Conservation (phyloP, 805 yeast genomes). For the Pichia scutulata region DNA sequence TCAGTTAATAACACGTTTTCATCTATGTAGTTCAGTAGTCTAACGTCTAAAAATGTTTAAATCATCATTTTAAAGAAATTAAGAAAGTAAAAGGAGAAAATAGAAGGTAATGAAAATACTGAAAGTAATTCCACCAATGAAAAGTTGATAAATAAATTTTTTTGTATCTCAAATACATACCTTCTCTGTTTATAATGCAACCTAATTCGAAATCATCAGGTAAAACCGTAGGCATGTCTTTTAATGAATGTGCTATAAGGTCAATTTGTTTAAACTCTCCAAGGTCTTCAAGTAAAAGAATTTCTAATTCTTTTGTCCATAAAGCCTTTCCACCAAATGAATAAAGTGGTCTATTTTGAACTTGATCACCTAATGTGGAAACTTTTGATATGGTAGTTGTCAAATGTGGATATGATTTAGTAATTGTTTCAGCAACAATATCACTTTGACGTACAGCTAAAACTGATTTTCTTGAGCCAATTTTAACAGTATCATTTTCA, state of each 20-base stretch:
- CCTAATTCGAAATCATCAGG: constrained; percentile 90
- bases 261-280: constrained; percentile 67
- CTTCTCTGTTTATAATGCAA: constrained; percentile 72
- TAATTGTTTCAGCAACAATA: constrained; percentile 56
- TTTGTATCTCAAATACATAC: constrained; percentile 22
- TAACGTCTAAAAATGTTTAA: constrained; percentile 30
- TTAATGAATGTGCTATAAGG: constrained; percentile 86
- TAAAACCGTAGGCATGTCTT: constrained; percentile 82
- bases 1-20: constrained; percentile 20
- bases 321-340: constrained; percentile 93
- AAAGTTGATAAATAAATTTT: background rate
- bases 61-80: constrained; percentile 19
- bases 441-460: constrained; percentile 85
- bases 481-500: constrained; percentile 25
- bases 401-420: constrained; percentile 49
- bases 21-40: constrained; percentile 31
- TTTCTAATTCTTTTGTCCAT: constrained; percentile 95
- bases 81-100: background rate
- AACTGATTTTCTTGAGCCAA: constrained; percentile 86
- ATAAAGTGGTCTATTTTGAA: constrained; percentile 77
- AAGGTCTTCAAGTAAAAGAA: constrained; percentile 54
- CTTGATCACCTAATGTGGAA: constrained; percentile 85
- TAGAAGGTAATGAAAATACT: constrained; percentile 1
- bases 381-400: constrained; percentile 73
- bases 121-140: background rate